phyloP scores from a whole-genome alignment of 2,329 filamentous ascomycete genomes.

The Apiospora arundinis region DNA sequence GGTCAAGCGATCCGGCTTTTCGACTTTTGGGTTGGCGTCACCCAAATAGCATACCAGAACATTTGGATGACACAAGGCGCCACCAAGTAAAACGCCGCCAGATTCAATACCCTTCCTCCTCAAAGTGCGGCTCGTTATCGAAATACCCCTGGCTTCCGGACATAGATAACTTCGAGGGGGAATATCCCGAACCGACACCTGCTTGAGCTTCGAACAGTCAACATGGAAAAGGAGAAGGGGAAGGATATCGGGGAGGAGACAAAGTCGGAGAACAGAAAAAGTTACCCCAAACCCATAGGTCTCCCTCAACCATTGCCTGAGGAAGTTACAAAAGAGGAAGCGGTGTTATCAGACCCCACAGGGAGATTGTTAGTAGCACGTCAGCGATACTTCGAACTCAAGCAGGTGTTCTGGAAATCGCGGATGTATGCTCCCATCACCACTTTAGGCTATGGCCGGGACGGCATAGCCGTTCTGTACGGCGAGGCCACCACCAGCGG shows the following conservation, averaged over 20 bases:
- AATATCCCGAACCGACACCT: neutral
- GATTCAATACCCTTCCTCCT: neutral
- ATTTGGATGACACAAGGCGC: neutral
- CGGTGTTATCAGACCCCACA: neutral
- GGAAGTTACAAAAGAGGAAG: neutral
- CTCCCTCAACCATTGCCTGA: neutral
- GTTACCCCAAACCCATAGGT: neutral
- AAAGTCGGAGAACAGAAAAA: neutral
- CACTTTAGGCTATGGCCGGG: neutral
- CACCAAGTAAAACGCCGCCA: neutral
- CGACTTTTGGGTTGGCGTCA: neutral
- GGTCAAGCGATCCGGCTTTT: neutral
- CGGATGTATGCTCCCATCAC: neutral
- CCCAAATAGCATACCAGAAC: neutral
- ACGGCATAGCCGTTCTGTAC: slow-evolving; percentile 9
- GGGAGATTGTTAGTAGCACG: neutral
- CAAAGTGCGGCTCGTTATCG: neutral
- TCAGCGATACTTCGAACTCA: neutral
- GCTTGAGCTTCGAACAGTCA: neutral
- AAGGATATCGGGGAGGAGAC: neutral
- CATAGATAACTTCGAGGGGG: neutral
- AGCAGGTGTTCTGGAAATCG: neutral
- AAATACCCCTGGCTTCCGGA: neutral
- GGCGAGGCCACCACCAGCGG: neutral
- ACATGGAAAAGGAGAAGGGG: neutral